Evolutionary conservation across 768 basidiomycete species (phyloP).

Genomic region (Chiua virens): DNA sequence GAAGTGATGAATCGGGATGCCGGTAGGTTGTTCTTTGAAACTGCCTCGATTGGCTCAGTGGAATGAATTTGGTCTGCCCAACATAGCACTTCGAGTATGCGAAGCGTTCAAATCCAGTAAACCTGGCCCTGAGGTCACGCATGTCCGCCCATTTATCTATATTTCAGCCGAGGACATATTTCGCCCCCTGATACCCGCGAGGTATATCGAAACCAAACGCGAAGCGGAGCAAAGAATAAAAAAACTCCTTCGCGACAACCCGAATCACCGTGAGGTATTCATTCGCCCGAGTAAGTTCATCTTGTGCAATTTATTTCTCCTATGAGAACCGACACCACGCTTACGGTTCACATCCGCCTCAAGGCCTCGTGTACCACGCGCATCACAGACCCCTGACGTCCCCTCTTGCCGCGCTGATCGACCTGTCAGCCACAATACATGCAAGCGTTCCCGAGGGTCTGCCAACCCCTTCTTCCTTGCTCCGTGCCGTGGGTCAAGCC

Average conservation of each 20-base stretch:
- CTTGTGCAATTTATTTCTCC: slow-evolving; percentile 10
- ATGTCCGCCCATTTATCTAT: slow-evolving; percentile 77
- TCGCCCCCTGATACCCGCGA: slow-evolving; percentile 78
- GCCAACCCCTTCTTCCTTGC: slow-evolving; percentile 65
- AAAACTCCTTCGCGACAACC: slow-evolving; percentile 43
- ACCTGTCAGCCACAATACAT: slow-evolving; percentile 76
- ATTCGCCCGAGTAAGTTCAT: slow-evolving; percentile 80
- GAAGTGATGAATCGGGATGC: slow-evolving; percentile 86
- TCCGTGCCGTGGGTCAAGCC: slow-evolving; percentile 50
- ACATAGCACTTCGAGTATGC: slow-evolving; percentile 69
- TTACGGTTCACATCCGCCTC: slow-evolving; percentile 4
- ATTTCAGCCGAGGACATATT: slow-evolving; percentile 89
- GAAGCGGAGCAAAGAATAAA: slow-evolving; percentile 79
- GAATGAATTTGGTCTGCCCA: slow-evolving; percentile 11
- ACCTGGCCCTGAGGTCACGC: slow-evolving; percentile 29
- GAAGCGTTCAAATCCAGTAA: slow-evolving; percentile 64
- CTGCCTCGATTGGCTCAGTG: slow-evolving; percentile 2
- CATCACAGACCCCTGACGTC: slow-evolving; percentile 89
- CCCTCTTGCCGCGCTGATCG: slow-evolving; percentile 79
- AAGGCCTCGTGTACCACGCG: slow-evolving; percentile 95
- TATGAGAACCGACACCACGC: slow-evolving; percentile 12
- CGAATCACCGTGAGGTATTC: slow-evolving; percentile 67
- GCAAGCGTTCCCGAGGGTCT: slow-evolving; percentile 51
- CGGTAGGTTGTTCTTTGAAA: slow-evolving; percentile 51
- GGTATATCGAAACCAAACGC: slow-evolving; percentile 94